phyloP scores from a whole-genome alignment of 345 rosid species.

The Streptanthus diversifolius region DNA sequence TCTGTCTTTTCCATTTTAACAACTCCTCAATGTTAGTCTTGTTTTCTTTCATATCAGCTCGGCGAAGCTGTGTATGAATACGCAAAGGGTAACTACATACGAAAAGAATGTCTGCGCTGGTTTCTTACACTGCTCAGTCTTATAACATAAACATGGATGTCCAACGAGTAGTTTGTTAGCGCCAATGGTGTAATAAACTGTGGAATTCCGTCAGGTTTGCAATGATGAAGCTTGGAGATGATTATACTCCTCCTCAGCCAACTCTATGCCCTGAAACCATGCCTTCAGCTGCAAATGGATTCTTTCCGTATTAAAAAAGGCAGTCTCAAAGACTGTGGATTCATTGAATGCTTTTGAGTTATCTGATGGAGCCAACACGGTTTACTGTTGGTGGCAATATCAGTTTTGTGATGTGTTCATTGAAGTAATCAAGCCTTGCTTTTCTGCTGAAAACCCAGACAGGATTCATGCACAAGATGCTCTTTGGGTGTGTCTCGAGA shows the following conservation, averaged over 20 bases:
- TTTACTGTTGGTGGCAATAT: constrained; percentile 87
- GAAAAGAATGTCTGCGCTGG: too few species aligned
- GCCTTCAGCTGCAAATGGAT: constrained; percentile 82
- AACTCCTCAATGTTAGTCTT: background rate
- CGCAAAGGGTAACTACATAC: constrained; percentile 54
- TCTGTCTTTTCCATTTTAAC: background rate
- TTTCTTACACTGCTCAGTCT: constrained; percentile 83
- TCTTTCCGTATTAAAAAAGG: constrained; percentile 66
- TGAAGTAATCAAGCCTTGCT: constrained; percentile 75
- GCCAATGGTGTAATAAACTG: constrained; percentile 89
- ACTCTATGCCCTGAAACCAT: constrained; percentile 37
- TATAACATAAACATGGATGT: constrained; percentile 87
- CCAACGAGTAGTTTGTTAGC: constrained; percentile 80
- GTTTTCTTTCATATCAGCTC: constrained; percentile 43
- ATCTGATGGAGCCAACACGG: constrained; percentile 59
- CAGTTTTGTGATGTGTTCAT: constrained; percentile 85
- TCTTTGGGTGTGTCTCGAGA: constrained; percentile 73
- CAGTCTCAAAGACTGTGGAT: constrained; percentile 48
- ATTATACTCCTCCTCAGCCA: constrained; percentile 45
- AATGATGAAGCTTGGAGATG: constrained; percentile 71
- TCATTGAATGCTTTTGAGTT: constrained; percentile 58
- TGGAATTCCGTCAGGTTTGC: constrained; percentile 93
- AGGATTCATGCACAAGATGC: constrained; percentile 42
- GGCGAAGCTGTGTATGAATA: constrained; percentile 70
- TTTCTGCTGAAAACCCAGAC: constrained; percentile 34